A percentile compares a stretch with the other conserved stretches of the same genome.
phyloP scores from a whole-genome alignment of 1,284 basidiomycete genomes.

The Cryptococcus jaspeensis region DNA sequence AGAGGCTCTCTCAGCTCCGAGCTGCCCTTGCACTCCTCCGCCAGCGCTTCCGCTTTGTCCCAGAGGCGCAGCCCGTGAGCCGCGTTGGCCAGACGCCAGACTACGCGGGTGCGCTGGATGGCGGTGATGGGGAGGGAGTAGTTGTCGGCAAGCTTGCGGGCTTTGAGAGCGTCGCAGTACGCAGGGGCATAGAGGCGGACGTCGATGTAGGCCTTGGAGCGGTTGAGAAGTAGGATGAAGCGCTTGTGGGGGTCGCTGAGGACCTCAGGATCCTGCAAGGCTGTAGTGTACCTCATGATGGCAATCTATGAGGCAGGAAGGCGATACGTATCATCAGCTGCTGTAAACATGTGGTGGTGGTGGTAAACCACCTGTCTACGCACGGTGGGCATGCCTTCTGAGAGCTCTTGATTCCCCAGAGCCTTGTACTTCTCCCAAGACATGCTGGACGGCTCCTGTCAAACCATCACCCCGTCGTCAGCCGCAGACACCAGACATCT shows the following conservation, averaged over 20 bases:
- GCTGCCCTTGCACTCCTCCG: not conserved
- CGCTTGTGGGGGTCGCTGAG: not conserved
- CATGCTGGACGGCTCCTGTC: not conserved
- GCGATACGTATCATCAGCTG: too few species aligned
- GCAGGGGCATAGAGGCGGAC: not conserved
- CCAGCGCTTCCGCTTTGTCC: not conserved
- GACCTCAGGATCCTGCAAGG: not conserved
- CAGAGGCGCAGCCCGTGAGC: conserved; percentile 3
- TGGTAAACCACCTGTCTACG: too few species aligned
- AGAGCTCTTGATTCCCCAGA: not conserved
- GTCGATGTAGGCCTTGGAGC: conserved; percentile 2
- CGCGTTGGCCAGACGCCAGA: conserved; percentile 1
- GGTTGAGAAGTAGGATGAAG: too few species aligned
- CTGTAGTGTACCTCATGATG: not conserved
- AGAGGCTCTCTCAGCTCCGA: not conserved
- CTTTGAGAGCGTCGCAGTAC: conserved; percentile 1
- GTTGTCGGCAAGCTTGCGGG: not conserved
- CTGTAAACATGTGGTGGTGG: too few species aligned
- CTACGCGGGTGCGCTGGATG: not conserved
- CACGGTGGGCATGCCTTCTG: not conserved
- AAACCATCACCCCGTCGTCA: too few species aligned
- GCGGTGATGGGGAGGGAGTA: not conserved
- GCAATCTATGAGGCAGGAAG: too few species aligned
- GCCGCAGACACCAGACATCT: too few species aligned
- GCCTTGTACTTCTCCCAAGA: conserved; percentile 1